phyloP scores from a whole-genome alignment of 129 eudicot species.

The Saposhnikovia divaricata region DNA sequence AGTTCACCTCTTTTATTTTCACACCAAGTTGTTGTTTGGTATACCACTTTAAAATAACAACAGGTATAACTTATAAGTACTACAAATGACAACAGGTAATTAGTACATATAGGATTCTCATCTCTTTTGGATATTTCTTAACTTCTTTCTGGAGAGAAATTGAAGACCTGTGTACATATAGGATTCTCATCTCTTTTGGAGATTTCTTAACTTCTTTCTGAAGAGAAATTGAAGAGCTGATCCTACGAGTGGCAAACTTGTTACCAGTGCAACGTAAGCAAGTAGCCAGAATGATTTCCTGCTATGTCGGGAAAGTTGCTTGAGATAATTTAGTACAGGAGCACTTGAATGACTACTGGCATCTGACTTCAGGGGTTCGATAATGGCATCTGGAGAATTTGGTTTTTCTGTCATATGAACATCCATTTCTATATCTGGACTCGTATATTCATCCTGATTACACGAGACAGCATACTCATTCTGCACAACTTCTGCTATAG shows the following conservation, averaged over 20 bases:
- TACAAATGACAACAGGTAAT: not conserved
- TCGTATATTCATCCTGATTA: conserved; percentile 5
- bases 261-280: conserved; percentile 34
- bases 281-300: conserved; percentile 47
- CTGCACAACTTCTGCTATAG: not conserved
- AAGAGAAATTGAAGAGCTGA: conserved; percentile 29
- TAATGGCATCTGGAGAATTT: conserved; percentile 5
- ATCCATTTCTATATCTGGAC: conserved; percentile 13
- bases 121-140: conserved; percentile 15
- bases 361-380: conserved; percentile 19
- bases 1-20: not conserved
- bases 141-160: conserved; percentile 23
- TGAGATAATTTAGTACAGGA: conserved; percentile 23
- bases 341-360: not conserved
- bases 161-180: conserved; percentile 13
- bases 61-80: not conserved
- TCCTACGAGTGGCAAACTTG: conserved; percentile 45
- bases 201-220: conserved; percentile 16
- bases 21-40: not conserved
- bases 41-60: not conserved
- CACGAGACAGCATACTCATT: conserved; percentile 12
- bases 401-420: conserved; percentile 11
- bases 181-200: conserved; percentile 14
- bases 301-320: conserved; percentile 37
- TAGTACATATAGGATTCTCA: not conserved